Conservation (phyloP, 73 alveolate genomes). For the Paramecium bursaria region DNA sequence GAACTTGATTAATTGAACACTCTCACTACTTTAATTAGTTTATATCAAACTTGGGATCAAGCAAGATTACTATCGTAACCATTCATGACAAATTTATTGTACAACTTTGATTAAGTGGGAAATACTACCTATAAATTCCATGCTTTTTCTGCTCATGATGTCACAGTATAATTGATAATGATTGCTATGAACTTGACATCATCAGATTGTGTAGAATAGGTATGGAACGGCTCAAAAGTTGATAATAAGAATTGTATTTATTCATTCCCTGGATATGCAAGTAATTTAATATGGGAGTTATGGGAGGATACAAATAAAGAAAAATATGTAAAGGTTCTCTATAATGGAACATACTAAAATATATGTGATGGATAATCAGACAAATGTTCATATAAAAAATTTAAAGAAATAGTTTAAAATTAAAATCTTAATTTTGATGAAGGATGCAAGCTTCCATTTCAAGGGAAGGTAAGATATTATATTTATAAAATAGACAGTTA, state of each 20-base stretch:
- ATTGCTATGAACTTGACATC: conserved; percentile 63
- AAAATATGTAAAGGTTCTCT: conserved; percentile 20
- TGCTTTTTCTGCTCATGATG: conserved; percentile 66
- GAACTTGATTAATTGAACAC: too few species aligned
- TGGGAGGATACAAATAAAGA: conserved; percentile 27
- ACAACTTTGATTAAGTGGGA: too few species aligned
- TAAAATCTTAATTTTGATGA: background rate
- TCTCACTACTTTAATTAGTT: too few species aligned
- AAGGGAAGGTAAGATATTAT: too few species aligned
- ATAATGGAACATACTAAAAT: conserved; percentile 49
- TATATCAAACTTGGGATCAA: too few species aligned
- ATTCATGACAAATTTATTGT: too few species aligned
- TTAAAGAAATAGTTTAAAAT: conserved; percentile 14
- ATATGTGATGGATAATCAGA: conserved; percentile 37
- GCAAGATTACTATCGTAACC: too few species aligned
- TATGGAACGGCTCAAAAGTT: background rate
- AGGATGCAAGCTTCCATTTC: conserved; percentile 6
- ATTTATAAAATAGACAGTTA: too few species aligned
- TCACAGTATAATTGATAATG: conserved; percentile 39
- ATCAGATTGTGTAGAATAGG: conserved; percentile 63
- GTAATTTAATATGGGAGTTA: conserved; percentile 59
- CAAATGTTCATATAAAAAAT: conserved; percentile 37
- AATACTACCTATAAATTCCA: conserved; percentile 48
- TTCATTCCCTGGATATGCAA: conserved; percentile 60
- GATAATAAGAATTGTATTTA: conserved; percentile 46